These are phyloP conservation scores for Boletus smithii DNA, from an alignment of 1,284 basidiomycete genomes.

Conservation along the genomic window DNA sequence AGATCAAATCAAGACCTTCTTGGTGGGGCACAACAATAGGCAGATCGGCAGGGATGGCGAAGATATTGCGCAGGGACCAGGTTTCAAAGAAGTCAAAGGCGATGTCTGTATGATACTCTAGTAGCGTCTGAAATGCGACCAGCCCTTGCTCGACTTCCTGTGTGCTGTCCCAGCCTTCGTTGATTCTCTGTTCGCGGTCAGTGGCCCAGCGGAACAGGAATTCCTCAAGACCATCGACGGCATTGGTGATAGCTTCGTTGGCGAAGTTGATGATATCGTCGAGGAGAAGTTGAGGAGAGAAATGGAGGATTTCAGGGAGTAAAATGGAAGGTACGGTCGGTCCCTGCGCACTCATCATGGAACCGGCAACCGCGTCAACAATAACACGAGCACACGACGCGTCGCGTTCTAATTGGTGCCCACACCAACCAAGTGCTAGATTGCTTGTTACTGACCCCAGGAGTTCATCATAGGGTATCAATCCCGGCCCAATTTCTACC, in stretches of 20 bases:
- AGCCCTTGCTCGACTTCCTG: conserved; percentile 72
- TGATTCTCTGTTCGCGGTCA: conserved; percentile 43
- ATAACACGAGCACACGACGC: conserved; percentile 32
- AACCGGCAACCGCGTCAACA: neutral
- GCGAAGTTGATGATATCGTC: conserved; percentile 68
- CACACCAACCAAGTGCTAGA: neutral
- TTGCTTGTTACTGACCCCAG: neutral
- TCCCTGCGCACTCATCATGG: conserved; percentile 29
- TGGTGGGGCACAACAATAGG: conserved; percentile 71
- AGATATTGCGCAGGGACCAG: conserved; percentile 76
- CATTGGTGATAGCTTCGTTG: conserved; percentile 64
- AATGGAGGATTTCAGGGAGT: conserved; percentile 62
- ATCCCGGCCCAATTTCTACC: neutral
- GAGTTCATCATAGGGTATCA: neutral
- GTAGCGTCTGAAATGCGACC: conserved; percentile 71
- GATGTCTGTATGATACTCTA: conserved; percentile 74
- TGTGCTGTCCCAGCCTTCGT: conserved; percentile 52
- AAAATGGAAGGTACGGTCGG: conserved; percentile 46
- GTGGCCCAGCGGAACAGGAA: conserved; percentile 69
- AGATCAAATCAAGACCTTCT: conserved; percentile 50
- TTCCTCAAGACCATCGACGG: conserved; percentile 70
- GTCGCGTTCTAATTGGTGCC: conserved; percentile 5
- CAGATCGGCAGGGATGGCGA: conserved; percentile 60
- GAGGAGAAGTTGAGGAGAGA: conserved; percentile 64
- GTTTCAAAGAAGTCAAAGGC: conserved; percentile 80